Base-by-base conservation (phyloP, 2,329 filamentous ascomycete genomes). In the Monilinia vaccinii-corymbosi region DNA sequence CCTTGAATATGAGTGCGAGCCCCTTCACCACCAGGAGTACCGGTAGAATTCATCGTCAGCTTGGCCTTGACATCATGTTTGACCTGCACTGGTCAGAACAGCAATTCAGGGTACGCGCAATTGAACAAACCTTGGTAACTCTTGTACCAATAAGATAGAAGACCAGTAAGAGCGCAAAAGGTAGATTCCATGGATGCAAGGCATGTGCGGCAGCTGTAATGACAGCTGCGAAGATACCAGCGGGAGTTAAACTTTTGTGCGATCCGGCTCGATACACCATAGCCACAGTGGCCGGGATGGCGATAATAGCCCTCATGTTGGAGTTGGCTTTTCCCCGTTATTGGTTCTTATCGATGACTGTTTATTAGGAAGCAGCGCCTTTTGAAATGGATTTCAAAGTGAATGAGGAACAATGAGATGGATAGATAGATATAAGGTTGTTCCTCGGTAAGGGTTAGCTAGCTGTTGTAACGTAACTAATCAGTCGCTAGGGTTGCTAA, bases 141-240 rank as follows among this genome's bases (percentile, higher is more conserved):
- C 85, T 79, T 1, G 88, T 96, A 1, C 91, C 94, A 5, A 88
- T 84, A 3, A 96, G 76, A 74, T 96, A 97, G 77, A 97, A 97
- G 40, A 91, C 82, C 53, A 82, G 81, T 2, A 97, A 79, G 13
- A 97, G 79, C 32, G 82, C 82, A 75, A 97, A 95, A n/a, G 91
- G 92, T n/a, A 92, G 78, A 62, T 89, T 89, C 87, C 91, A 97
- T 4, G 93, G 93, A 73, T 97, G 92, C n/a, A 92, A 76, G 18
- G 91, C 91, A 73, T 99, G 94, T 13, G 88, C 83, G 49, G 81
- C 73, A 4, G 91, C 92, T 4, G 92, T 96, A 47, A 87, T 68
- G 6, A 79, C 78, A 4, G 93, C 93, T 14, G 83, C 81, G 42
- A 87, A 67, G 67, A 96, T 83, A 62, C 92, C 93, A 8, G 79